Percentiles rank a stretch among this genome's conserved stretches.
phyloP scores from a whole-genome alignment of 768 basidiomycete species.

The Russula griseocarnosa region DNA sequence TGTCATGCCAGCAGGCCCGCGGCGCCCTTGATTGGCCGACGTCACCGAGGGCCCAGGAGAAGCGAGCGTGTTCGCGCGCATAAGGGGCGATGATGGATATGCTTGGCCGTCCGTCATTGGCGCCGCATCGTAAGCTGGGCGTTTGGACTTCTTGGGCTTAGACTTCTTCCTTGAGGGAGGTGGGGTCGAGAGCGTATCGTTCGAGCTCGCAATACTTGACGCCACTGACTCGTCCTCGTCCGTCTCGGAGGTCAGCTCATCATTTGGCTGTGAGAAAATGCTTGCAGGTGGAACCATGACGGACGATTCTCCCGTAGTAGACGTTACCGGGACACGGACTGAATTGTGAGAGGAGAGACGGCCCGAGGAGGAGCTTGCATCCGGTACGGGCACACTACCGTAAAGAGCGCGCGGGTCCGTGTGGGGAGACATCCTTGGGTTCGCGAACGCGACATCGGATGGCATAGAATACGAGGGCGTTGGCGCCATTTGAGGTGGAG shows the following conservation, averaged over 20 bases:
- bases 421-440: conserved; percentile 11
- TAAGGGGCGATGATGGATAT: conserved; percentile 23
- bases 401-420: conserved; percentile 8
- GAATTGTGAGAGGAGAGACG: conserved; percentile 13
- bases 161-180: conserved; percentile 21
- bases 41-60: conserved; percentile 14
- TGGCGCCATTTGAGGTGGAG: neutral
- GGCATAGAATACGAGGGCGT: neutral
- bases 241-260: conserved; percentile 24
- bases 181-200: conserved; percentile 27
- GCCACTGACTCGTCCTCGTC: conserved; percentile 21
- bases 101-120: conserved; percentile 8
- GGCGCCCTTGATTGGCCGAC: neutral
- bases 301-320: conserved; percentile 18
- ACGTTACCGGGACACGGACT: conserved; percentile 11
- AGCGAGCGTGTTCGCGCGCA: conserved; percentile 5
- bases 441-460: neutral
- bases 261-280: conserved; percentile 24
- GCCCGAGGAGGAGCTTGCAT: conserved; percentile 19
- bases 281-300: conserved; percentile 23
- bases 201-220: conserved; percentile 27
- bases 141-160: conserved; percentile 11
- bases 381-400: conserved; percentile 21
- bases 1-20: conserved; percentile 25
- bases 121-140: conserved; percentile 24